Conservation (phyloP, 2,329 filamentous ascomycete species). For the Fusarium tricinctum region DNA sequence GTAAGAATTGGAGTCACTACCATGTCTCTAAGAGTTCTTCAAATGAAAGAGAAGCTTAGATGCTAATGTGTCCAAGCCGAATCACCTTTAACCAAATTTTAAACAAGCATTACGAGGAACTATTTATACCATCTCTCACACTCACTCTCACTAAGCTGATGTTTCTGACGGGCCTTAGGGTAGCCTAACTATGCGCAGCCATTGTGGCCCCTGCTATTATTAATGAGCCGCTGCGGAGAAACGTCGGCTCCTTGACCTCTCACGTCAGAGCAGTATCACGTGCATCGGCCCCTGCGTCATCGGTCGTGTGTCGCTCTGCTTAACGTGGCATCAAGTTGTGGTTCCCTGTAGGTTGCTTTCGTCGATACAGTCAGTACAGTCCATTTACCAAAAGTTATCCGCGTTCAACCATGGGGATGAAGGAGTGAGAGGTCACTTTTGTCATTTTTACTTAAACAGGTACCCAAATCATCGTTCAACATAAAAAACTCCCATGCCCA, state of each 20-base stretch:
- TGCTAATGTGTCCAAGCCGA: neutral
- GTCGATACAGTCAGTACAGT: constrained; percentile 22
- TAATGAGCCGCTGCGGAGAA: constrained; percentile 32
- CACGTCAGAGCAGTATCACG: constrained; percentile 41
- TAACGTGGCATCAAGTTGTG: constrained; percentile 51
- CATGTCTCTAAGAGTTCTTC: constrained; percentile 13
- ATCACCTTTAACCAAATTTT: neutral
- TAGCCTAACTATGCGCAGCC: constrained; percentile 15
- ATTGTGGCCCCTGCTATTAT: neutral
- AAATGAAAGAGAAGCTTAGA: neutral
- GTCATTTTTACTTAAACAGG: constrained; percentile 22
- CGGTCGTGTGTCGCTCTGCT: constrained; percentile 43
- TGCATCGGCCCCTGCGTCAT: constrained; percentile 49
- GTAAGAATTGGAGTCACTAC: constrained; percentile 40
- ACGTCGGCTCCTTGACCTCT: constrained; percentile 19
- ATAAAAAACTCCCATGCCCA: constrained; percentile 52
- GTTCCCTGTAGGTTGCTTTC: constrained; percentile 17
- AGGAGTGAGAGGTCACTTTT: constrained; percentile 37
- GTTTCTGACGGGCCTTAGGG: constrained; percentile 31
- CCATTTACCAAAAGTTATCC: constrained; percentile 29
- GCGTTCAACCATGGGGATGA: constrained; percentile 45
- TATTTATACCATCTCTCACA: neutral
- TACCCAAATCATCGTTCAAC: constrained; percentile 24
- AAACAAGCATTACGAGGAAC: neutral
- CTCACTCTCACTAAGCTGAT: constrained; percentile 24